Evolutionary conservation across 169 alveolate species (phyloP), one percentile per base, ranked within the genome.

Genomic region (Eimeria sp.): DNA sequence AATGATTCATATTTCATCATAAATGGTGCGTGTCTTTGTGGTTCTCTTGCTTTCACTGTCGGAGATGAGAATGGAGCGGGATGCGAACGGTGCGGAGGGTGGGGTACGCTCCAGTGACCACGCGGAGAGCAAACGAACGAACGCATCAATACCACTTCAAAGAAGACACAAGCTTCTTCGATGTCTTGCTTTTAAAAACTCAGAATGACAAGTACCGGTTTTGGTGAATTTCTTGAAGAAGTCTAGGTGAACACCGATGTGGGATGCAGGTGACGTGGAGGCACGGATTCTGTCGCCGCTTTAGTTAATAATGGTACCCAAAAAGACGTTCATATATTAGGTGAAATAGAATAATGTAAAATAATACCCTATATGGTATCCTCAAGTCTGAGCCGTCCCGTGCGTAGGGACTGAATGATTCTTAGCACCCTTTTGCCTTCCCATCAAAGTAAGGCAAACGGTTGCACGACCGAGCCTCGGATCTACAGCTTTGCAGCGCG

Each of bases 31-130:
- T 70, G 80, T 34, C 49, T 70, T 25, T 70, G 40, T 9, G 3
- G 10, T 70, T 30, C 51, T 70, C 27, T 14, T 7, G 47, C 14
- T 22, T 45, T 4, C 80, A 30, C 51, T 70, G n/a, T 10, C 49
- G 80, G 51, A 70, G 80, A 9, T 30, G 80, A 70, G 51, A 11
- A 70, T 34, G 80, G 80, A 70, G 80, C 51, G 34, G 51, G 80
- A 20, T 70, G 80, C 51, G 80, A 22, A 34, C 80, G 47, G 80
- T 70, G 80, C 49, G 80, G 80, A 34, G 80, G 80, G 49, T 70
- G 80, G 80, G 80, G 80, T 70, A 30, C n/a, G 51, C 47, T 34
- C 80, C 49, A 70, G n/a, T 30, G 80, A 25, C 80, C 20, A 27
- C 22, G 51, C 3, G n/a, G 80, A 22, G 49, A 70, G 18, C 80